Evolutionary conservation across 768 basidiomycete genomes (phyloP).

Genomic region (Phylloporus sp.): DNA sequence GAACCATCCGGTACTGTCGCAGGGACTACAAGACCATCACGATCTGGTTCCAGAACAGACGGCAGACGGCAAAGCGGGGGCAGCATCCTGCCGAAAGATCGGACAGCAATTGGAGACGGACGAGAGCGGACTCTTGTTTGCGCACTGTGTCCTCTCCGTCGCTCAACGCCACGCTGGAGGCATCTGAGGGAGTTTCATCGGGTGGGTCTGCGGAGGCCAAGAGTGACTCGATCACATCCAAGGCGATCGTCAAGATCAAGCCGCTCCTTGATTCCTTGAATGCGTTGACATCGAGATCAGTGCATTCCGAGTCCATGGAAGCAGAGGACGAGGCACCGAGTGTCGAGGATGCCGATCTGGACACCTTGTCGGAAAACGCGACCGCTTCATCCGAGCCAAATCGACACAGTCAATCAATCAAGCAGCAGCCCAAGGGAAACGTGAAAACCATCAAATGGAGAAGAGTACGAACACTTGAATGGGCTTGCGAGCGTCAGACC

Average conservation of each 20-base stretch:
- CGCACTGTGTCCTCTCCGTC: conserved; percentile 30
- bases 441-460: conserved; percentile 10
- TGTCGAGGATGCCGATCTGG: neutral
- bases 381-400: neutral
- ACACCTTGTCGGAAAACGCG: neutral
- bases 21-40: conserved; percentile 48
- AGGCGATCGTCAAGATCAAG: conserved; percentile 19
- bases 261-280: conserved; percentile 22
- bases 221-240: conserved; percentile 6
- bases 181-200: neutral
- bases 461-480: conserved; percentile 37
- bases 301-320: neutral
- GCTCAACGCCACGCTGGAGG: conserved; percentile 23
- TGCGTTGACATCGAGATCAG: conserved; percentile 8
- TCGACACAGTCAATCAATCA: neutral
- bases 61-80: conserved; percentile 47
- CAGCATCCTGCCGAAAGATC: conserved; percentile 3
- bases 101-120: neutral
- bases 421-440: conserved; percentile 6
- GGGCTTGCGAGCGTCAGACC: conserved; percentile 41
- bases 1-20: neutral
- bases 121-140: conserved; percentile 19
- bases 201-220: neutral
- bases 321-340: neutral
- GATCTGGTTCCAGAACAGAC: conserved; percentile 85